Percentiles rank a stretch among this genome's conserved stretches.
These are phyloP conservation scores for Strobilomyces dryophilus DNA, from an alignment of 768 basidiomycete genomes.

Conservation along the genomic window DNA sequence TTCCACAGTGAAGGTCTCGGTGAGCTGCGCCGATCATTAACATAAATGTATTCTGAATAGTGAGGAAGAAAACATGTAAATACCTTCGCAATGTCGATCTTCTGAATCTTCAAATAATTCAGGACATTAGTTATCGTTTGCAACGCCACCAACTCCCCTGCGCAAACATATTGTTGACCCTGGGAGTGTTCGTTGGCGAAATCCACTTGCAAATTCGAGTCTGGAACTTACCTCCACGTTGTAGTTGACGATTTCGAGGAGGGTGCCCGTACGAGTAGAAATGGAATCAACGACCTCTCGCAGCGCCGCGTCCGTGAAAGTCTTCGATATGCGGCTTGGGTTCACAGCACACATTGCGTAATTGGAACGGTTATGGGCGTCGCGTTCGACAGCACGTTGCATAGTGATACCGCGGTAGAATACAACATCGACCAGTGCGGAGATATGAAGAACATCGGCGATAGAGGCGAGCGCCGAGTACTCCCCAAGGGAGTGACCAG, in stretches of 20 bases:
- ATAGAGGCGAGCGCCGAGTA: constrained; percentile 98
- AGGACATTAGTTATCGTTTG: constrained; percentile 94
- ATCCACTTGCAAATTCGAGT: not conserved
- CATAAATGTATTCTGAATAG: not conserved
- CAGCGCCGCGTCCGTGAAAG: constrained; percentile 93
- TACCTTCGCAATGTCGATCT: constrained; percentile 89
- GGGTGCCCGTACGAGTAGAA: constrained; percentile 63
- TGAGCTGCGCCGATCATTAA: constrained; percentile 49
- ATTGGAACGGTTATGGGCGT: constrained; percentile 86
- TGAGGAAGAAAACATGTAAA: not conserved
- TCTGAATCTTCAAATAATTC: constrained; percentile 95
- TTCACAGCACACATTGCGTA: constrained; percentile 99
- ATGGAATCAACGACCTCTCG: constrained; percentile 96
- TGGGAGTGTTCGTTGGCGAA: constrained; percentile 30
- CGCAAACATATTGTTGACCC: constrained; percentile 99
- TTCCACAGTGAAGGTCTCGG: constrained; percentile 82
- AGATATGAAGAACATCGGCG: constrained; percentile 93
- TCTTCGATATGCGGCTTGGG: constrained; percentile 89
- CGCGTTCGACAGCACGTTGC: constrained; percentile 98
- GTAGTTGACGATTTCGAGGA: constrained; percentile 98
- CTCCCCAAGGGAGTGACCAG: constrained; percentile 97
- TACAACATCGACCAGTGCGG: constrained; percentile 93
- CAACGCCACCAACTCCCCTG: constrained; percentile 90
- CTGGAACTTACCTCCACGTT: constrained; percentile 70
- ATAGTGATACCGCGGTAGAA: constrained; percentile 99